These are phyloP conservation scores for Volvariella volvacea DNA, from an alignment of 1,284 basidiomycete species.

Conservation along the genomic window DNA sequence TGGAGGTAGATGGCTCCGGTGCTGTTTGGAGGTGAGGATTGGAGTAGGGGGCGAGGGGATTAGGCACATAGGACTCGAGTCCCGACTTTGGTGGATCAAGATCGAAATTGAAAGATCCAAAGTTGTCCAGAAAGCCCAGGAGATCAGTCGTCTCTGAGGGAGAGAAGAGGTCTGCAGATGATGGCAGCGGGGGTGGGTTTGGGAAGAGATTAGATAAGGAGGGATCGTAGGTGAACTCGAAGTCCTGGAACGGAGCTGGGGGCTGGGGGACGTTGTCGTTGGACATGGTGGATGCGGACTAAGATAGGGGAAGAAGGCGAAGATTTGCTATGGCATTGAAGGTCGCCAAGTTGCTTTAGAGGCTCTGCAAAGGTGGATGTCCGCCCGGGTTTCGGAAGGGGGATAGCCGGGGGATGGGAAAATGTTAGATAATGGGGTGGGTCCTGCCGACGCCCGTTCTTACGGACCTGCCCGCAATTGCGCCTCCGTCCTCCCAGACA, in stretches of 20 bases:
- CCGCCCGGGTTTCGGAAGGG: background rate
- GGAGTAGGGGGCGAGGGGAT: slow-evolving; percentile 30
- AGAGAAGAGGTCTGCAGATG: slow-evolving; percentile 71
- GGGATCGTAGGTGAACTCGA: slow-evolving; percentile 60
- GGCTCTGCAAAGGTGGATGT: too few relatives aligned
- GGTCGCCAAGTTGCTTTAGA: background rate
- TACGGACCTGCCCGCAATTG: slow-evolving; percentile 17
- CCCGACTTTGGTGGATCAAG: slow-evolving; percentile 25
- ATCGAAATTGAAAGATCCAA: slow-evolving; percentile 64
- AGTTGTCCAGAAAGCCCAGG: slow-evolving; percentile 72
- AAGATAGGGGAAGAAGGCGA: background rate
- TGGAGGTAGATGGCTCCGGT: slow-evolving; percentile 33
- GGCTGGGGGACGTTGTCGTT: slow-evolving; percentile 22
- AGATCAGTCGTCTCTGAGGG: slow-evolving; percentile 64
- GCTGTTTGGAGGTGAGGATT: slow-evolving; percentile 39
- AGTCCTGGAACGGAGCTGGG: slow-evolving; percentile 52
- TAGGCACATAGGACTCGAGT: slow-evolving; percentile 12
- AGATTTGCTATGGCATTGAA: background rate
- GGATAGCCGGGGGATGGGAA: slow-evolving; percentile 3
- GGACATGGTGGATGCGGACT: slow-evolving; percentile 8
- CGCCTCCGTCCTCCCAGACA: slow-evolving; percentile 36
- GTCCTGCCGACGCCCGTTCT: slow-evolving; percentile 13
- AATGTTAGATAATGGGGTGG: slow-evolving; percentile 12
- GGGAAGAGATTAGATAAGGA: slow-evolving; percentile 47
- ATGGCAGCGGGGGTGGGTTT: slow-evolving; percentile 50